Percentiles rank a stretch among this genome's conserved stretches.
These are phyloP conservation scores for Puccinia novopanici DNA, from an alignment of 1,284 basidiomycete genomes.

Conservation along the genomic window DNA sequence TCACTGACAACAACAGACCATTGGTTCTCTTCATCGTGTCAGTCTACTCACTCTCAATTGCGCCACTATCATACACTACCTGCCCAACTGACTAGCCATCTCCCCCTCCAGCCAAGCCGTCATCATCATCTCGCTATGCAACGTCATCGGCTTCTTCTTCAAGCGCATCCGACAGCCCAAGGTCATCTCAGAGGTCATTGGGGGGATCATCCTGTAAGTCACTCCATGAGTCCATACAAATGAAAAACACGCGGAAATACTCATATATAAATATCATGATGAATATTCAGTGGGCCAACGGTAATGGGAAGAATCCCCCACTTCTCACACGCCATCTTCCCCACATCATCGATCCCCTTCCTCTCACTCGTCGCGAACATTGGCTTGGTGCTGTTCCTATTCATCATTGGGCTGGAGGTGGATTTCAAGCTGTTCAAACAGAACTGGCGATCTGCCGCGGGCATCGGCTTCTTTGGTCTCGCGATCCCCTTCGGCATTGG, in stretches of 20 bases:
- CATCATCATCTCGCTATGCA: constrained; percentile 74
- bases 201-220: constrained; percentile 69
- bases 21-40: constrained; percentile 47
- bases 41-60: neutral
- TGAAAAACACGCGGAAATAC: too few relatives aligned
- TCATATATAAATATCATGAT: too few relatives aligned
- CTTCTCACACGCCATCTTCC: constrained; percentile 82
- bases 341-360: constrained; percentile 70
- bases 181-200: constrained; percentile 85
- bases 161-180: constrained; percentile 74
- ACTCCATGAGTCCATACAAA: constrained; percentile 40
- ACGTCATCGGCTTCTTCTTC: constrained; percentile 69
- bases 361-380: constrained; percentile 82
- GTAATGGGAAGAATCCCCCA: constrained; percentile 67
- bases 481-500: constrained; percentile 80
- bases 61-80: neutral
- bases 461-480: constrained; percentile 69
- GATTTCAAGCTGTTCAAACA: constrained; percentile 76
- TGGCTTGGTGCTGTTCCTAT: constrained; percentile 67
- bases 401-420: constrained; percentile 86
- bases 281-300: constrained; percentile 32
- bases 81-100: neutral
- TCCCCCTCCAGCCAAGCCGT: constrained; percentile 58
- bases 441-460: constrained; percentile 61
- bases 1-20: too few relatives aligned